Evolutionary conservation across 108 stramenopile species (phyloP), one percentile per base, ranked within the genome.

Genomic region (Cyclotella sp.): DNA sequence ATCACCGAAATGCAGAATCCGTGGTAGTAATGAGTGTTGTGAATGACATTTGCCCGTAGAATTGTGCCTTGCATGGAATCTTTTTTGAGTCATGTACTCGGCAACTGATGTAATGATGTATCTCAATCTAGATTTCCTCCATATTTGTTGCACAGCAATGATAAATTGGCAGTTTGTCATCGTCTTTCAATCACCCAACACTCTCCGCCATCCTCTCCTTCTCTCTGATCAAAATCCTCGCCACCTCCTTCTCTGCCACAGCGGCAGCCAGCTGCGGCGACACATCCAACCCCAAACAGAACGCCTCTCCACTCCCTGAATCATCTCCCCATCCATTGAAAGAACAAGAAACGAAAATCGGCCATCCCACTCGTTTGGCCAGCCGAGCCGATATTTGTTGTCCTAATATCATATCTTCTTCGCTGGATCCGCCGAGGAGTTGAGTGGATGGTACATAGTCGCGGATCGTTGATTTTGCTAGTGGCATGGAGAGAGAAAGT

Each of bases 281-380:
- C 86, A 34, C 34, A 34, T 34, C 34, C 34, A 34, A 5, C 34
- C 34, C 34, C 34, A 34, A 34, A 34, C 34, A 34, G 6, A 34
- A 34, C 34, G 34, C 34, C 75, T 57, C 42, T 24, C 39, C 54
- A 39, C 77, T 66, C 27, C 30, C 58, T 1, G 39, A 44, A 42
- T 63, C 54, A 45, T 52, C 53, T 39, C 63, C 72, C 70, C 72
- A 67, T 43, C 63, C 72, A 58, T 46, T 46, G 18, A 93, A 72
- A 19, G 85, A 73, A 63, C 90, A 93, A 3, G 90, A 91, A 14
- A 93, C 92, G 72, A 87, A 90, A 8, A 93, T 73, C 12, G 90
- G 86, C 75, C 77, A 86, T 15, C 84, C 81, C 11, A 86, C 64
- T 19, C 72, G 61, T 55, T 77, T 69, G 18, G 82, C 86, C 46